Evolutionary conservation across 768 basidiomycete genomes (phyloP).

Genomic region (Chalciporus piperatus): DNA sequence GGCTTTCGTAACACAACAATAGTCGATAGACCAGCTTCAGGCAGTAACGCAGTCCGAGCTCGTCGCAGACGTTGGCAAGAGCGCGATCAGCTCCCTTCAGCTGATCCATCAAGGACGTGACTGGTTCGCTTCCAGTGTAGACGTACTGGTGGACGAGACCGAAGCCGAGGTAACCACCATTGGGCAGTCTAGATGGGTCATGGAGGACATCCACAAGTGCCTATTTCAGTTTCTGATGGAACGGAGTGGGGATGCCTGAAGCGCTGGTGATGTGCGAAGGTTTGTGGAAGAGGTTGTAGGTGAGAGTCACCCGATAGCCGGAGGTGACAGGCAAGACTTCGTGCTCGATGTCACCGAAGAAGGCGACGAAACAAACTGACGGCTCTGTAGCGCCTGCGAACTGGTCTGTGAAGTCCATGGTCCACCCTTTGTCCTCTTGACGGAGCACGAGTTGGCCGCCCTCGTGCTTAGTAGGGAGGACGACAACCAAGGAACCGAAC

Average conservation of each 20-base stretch:
- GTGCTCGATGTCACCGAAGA: conserved; percentile 44
- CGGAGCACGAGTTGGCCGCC: too few relatives aligned
- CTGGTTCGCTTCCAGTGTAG: too few relatives aligned
- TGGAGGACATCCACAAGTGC: conserved; percentile 17
- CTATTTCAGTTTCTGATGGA: neutral
- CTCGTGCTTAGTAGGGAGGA: too few relatives aligned
- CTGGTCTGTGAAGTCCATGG: conserved; percentile 35
- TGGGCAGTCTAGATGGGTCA: conserved; percentile 27
- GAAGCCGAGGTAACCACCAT: too few relatives aligned
- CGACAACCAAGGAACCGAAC: too few relatives aligned
- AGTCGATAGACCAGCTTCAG: conserved; percentile 1
- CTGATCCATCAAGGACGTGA: too few relatives aligned
- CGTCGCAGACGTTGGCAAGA: conserved; percentile 4
- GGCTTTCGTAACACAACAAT: too few relatives aligned
- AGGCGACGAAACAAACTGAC: conserved; percentile 37
- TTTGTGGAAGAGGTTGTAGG: conserved; percentile 35
- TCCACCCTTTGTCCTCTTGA: too few relatives aligned
- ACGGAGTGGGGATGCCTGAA: neutral
- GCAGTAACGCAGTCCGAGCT: neutral
- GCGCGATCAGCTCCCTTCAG: too few relatives aligned
- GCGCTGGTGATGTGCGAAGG: neutral
- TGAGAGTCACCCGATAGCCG: conserved; percentile 43
- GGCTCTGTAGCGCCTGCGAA: neutral
- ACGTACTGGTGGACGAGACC: too few relatives aligned
- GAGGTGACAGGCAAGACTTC: conserved; percentile 39